Evolutionary conservation across 345 rosid species (phyloP), one percentile per base, ranked within the genome.

Genomic region (Rubroshorea leprosula): DNA sequence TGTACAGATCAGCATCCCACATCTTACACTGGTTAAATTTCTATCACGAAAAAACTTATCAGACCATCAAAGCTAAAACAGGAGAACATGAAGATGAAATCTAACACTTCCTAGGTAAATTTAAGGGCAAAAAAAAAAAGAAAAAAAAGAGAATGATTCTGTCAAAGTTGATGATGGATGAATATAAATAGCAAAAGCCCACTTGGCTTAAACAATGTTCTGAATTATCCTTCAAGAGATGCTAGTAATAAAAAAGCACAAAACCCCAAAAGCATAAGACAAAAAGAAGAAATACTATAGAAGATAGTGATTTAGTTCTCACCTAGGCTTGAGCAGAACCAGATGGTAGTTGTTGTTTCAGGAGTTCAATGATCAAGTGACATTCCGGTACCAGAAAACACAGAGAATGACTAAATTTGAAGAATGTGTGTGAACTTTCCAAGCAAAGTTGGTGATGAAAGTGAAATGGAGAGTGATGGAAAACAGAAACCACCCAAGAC

Each of bases 401-500:
- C 17, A 7, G 43, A 56, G 49, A n/a, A 56, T n/a, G n/a, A 57
- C 38, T 57, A 50, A 57, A 31, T 16, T 11, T 57, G 38, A 24
- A 26, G 53, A n/a, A n/a, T n/a, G n/a, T n/a, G n/a, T n/a, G n/a
- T n/a, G n/a, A n/a, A n/a, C n/a, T n/a, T n/a, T n/a, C n/a, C n/a
- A n/a, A n/a, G n/a, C n/a, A n/a, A n/a, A n/a, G n/a, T n/a, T n/a
- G n/a, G n/a, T n/a, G n/a, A n/a, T 13, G 52, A 58, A 38, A 21
- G 49, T 10, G 61, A 25, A 27, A 58, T 44, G n/a, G 41, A 18
- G 44, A 29, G 55, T 20, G 9, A 45, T 45, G 21, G 31, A 47
- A 49, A 47, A 25, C 9, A 20, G 46, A 58, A 58, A 57, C 31
- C 60, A 57, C 49, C 44, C 6, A 45, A 51, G 46, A 58, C 43